Evolutionary conservation across 1,284 basidiomycete genomes (phyloP), one percentile per base, ranked within the genome.

Genomic region (Cryptococcus hybrid): DNA sequence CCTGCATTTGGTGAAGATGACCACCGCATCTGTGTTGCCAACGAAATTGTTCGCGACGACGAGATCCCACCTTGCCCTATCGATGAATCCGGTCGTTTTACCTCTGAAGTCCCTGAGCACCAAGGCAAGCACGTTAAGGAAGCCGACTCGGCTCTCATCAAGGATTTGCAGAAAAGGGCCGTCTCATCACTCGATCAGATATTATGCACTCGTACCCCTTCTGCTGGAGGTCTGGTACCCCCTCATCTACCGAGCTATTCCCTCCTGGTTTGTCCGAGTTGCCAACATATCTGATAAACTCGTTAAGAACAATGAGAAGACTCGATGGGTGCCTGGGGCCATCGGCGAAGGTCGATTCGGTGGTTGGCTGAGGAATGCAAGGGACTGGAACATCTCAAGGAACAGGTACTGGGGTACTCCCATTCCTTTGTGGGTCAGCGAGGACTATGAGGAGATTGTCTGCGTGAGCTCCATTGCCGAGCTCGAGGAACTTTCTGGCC

Each of bases 361-460:
- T 34, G 95, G 91, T 77, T 99, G 96, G 96, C 82, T 99, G 58
- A 87, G 90, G 51, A 97, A 96, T 77, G 96, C 96, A 9, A 86
- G 95, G 38, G 96, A 99, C 75, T 99, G 96, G 96, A 99, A 98
- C 76, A 84, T 99, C 63, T 96, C 93, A n/a, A 84, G 96, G 63
- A 99, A 99, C 82, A 86, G 96, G 58, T 99, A 98, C 78, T 99
- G 95, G 95, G 96, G 95, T 47, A 99, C 95, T 6, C 96, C 96
- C 6, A 88, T 99, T 61, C 96, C 96, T 7, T 81, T 99, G 40
- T 99, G 96, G 96, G 92, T 83, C 37, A 94, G 89, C 69, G 92
- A 95, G 2, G 95, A 99, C 78, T 82, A 86, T 69, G 84, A 94
- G 75, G 96, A 99, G 91, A 82, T 97, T 62, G 84, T 98, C 45